These are phyloP conservation scores for Agrocybe chaxingu DNA, from an alignment of 768 basidiomycete genomes.

Conservation along the genomic window DNA sequence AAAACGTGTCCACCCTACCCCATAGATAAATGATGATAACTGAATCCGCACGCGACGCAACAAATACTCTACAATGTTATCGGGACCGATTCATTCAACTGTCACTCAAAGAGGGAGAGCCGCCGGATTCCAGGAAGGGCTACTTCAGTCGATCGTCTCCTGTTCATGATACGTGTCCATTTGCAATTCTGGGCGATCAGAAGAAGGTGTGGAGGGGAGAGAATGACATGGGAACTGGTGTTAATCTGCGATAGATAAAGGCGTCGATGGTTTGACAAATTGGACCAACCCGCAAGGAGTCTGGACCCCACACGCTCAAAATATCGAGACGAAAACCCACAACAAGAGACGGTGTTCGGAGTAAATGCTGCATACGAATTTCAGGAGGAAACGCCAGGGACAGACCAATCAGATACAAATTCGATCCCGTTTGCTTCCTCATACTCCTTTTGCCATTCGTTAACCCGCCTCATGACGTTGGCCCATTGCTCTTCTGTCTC, in stretches of 20 bases:
- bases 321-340: background rate
- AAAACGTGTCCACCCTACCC: conserved; percentile 1
- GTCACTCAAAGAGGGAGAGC: conserved; percentile 3
- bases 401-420: conserved; percentile 16
- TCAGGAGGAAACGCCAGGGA: background rate
- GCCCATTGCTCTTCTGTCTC: conserved; percentile 52
- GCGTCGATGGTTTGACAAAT: background rate
- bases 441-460: conserved; percentile 52
- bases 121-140: background rate
- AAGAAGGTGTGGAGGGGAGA: background rate
- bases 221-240: no score
- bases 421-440: conserved; percentile 31
- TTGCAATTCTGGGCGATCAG: background rate
- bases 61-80: background rate
- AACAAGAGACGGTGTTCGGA: background rate
- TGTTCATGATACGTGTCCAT: conserved; percentile 2
- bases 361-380: background rate
- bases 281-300: no score
- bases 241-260: background rate
- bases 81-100: conserved; percentile 1
- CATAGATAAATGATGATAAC: conserved; percentile 1
- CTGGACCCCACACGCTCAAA: background rate
- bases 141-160: conserved; percentile 1
- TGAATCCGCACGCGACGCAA: background rate
- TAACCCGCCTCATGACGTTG: conserved; percentile 42